A percentile compares a stretch with the other conserved stretches of the same genome.
Conservation (phyloP, 176 grass and related monocot species). For the Phragmites australis region DNA sequence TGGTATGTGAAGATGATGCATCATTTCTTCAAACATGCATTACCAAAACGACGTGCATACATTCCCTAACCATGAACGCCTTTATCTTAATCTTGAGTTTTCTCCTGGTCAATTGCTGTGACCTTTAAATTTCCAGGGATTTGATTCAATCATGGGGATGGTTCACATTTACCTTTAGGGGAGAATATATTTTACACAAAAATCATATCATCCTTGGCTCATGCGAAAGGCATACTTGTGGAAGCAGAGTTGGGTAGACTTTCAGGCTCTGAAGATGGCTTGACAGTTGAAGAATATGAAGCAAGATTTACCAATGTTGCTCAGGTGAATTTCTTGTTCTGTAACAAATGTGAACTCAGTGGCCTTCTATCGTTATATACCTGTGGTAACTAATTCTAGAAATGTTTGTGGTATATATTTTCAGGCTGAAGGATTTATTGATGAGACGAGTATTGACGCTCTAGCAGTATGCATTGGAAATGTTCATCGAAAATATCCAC, state of each 20-base stretch:
- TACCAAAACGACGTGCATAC: conserved; percentile 25
- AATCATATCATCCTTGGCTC: conserved; percentile 67
- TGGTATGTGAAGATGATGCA: conserved; percentile 51
- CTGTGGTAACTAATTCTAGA: conserved; percentile 23
- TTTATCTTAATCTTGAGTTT: conserved; percentile 36
- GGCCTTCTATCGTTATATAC: conserved; percentile 30
- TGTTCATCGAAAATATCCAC: conserved; percentile 89
- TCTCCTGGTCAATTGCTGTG: conserved; percentile 8
- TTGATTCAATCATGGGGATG: conserved; percentile 96
- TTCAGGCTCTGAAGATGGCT: conserved; percentile 87
- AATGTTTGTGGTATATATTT: conserved; percentile 33
- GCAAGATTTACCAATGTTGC: conserved; percentile 77
- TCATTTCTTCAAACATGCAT: conserved; percentile 11
- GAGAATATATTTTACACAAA: conserved; percentile 75
- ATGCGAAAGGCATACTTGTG: conserved; percentile 66
- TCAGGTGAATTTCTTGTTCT: conserved; percentile 58
- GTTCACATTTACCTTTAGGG: conserved; percentile 70
- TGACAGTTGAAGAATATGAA: conserved; percentile 88
- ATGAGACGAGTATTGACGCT: conserved; percentile 73
- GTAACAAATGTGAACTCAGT: conserved; percentile 14
- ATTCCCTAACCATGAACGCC: conserved; percentile 4
- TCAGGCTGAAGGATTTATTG: conserved; percentile 86
- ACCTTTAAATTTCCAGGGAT: conserved; percentile 63
- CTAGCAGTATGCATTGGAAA: conserved; percentile 98
- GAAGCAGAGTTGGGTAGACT: conserved; percentile 96